A percentile compares a stretch with the other conserved stretches of the same genome.
Evolutionary conservation across 1,139 yeast genomes (phyloP).

Genomic region (Schwanniomyces etchellsii): DNA sequence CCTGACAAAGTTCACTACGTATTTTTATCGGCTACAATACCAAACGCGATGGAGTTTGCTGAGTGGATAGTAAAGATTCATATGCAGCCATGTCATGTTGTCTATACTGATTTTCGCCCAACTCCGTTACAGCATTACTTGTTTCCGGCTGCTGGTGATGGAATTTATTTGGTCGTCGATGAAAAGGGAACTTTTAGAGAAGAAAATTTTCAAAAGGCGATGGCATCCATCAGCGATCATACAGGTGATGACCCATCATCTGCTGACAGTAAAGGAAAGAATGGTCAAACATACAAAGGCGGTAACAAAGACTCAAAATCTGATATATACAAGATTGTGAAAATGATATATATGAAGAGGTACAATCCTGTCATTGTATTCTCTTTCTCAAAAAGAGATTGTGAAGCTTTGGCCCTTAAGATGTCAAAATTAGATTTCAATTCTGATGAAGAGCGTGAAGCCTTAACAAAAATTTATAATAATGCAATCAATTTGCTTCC

Average conservation of each 20-base stretch:
- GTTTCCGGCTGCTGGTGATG: slow-evolving; percentile 97
- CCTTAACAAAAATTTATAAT: slow-evolving; percentile 78
- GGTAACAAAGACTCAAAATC: slow-evolving; percentile 80
- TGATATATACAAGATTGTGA: slow-evolving; percentile 93
- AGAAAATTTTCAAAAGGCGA: slow-evolving; percentile 96
- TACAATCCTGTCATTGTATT: slow-evolving; percentile 98
- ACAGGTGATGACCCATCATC: slow-evolving; percentile 80
- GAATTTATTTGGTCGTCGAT: slow-evolving; percentile 94
- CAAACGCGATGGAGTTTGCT: slow-evolving; percentile 97
- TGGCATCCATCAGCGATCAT: slow-evolving; percentile 84
- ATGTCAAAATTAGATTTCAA: slow-evolving; percentile 95
- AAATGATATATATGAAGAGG: slow-evolving; percentile 94
- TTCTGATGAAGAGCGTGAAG: slow-evolving; percentile 85
- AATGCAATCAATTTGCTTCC: slow-evolving; percentile 86
- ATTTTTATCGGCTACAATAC: slow-evolving; percentile 91
- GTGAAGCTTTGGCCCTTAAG: slow-evolving; percentile 88
- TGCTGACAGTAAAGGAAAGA: slow-evolving; percentile 56
- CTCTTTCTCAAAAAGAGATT: slow-evolving; percentile 93
- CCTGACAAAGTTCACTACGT: slow-evolving; percentile 93
- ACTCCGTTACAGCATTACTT: slow-evolving; percentile 96
- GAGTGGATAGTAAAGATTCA: slow-evolving; percentile 97
- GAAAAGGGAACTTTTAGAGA: slow-evolving; percentile 95
- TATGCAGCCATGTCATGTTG: slow-evolving; percentile 96
- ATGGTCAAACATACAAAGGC: slow-evolving; percentile 85
- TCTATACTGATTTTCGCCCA: slow-evolving; percentile 97